A percentile compares a stretch with the other conserved stretches of the same genome.
These are phyloP conservation scores for Penicillium sp. DNA, from an alignment of 2,329 filamentous ascomycete genomes.

Conservation along the genomic window DNA sequence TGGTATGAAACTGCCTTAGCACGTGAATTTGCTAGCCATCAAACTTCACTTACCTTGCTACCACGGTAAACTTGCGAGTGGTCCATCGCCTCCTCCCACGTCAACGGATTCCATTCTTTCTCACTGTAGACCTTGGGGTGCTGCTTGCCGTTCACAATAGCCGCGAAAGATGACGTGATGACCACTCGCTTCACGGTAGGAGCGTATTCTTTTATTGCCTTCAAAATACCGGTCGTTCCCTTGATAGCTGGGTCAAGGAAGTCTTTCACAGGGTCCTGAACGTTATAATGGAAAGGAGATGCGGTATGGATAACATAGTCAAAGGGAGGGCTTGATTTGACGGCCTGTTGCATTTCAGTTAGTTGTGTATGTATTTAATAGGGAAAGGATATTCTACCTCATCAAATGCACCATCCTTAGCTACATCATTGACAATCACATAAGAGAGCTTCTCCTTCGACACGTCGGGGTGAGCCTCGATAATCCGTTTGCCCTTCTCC, in stretches of 20 bases:
- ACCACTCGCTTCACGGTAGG: constrained; percentile 70
- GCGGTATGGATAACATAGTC: constrained; percentile 73
- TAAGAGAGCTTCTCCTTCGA: constrained; percentile 60
- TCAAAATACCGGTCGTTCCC: constrained; percentile 62
- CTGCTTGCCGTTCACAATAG: constrained; percentile 53
- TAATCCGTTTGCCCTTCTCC: constrained; percentile 61
- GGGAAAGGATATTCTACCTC: constrained; percentile 32
- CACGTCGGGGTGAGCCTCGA: constrained; percentile 51
- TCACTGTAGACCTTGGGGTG: constrained; percentile 39
- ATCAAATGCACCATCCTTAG: constrained; percentile 67
- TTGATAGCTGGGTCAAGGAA: constrained; percentile 62
- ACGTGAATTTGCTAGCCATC: not conserved
- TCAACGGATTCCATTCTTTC: constrained; percentile 46
- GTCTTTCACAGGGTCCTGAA: constrained; percentile 66
- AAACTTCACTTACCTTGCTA: constrained; percentile 49
- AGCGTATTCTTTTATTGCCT: constrained; percentile 59
- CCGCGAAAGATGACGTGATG: constrained; percentile 68
- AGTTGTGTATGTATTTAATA: not conserved
- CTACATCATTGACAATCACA: constrained; percentile 70
- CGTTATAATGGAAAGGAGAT: constrained; percentile 70
- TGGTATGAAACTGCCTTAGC: constrained; percentile 12
- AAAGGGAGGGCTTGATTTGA: constrained; percentile 63
- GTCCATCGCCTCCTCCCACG: constrained; percentile 40
- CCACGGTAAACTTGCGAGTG: constrained; percentile 45
- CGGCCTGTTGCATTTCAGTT: constrained; percentile 38